Base-by-base conservation (phyloP, 208 protist species). In the Spongospora subterranea region DNA sequence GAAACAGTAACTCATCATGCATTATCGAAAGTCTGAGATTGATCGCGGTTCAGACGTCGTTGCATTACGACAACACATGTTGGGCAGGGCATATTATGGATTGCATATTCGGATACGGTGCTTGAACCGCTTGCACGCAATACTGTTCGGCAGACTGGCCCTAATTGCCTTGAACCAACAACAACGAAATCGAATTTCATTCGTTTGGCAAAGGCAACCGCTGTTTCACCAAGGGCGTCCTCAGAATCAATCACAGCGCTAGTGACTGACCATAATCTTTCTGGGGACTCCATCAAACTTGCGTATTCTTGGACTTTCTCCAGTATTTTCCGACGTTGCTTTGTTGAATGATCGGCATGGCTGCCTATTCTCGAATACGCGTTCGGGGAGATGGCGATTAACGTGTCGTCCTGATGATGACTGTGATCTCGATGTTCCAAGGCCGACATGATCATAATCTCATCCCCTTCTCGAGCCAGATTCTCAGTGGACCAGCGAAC, bases 1-100 rank as follows among this genome's bases (percentile, higher is more conserved):
- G n/a, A n/a, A n/a, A n/a, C n/a, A n/a, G n/a, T n/a, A n/a, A n/a
- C n/a, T n/a, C n/a, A n/a, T n/a, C n/a, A n/a, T n/a, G n/a, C n/a
- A n/a, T n/a, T n/a, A n/a, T n/a, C n/a, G n/a, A n/a, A n/a, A n/a
- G n/a, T n/a, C n/a, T n/a, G n/a, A n/a, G n/a, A n/a, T n/a, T n/a
- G n/a, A n/a, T n/a, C n/a, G n/a, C n/a, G n/a, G n/a, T n/a, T n/a
- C n/a, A n/a, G n/a, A n/a, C n/a, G n/a, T n/a, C n/a, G n/a, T n/a
- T n/a, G n/a, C n/a, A n/a, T n/a, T n/a, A n/a, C n/a, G n/a, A 65
- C 54, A 65, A 65, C 54, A 29, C 17, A 17, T 17, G 29, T 29
- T 32, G 54, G 54, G 54, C 54, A 65, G 54, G 54, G 54, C 54
- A 65, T 65, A 29, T 65, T 65, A 65, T 65, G 54, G 54, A 65